Base-by-base conservation (phyloP, 768 basidiomycete genomes). In the Gymnopilus dilepis region DNA sequence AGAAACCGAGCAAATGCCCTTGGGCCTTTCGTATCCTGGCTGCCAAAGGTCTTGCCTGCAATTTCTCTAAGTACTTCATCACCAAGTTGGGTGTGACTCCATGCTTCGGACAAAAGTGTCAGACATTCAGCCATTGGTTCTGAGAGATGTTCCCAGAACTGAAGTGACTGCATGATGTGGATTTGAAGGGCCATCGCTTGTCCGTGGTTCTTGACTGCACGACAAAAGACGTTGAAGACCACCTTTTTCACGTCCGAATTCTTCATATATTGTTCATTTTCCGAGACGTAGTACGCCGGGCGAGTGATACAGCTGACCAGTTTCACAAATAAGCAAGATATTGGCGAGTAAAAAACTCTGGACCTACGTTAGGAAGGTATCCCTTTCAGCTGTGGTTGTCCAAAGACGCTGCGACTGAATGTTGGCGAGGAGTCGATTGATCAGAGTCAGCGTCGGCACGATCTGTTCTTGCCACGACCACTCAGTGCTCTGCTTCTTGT, bases 41-140 rank as follows among this genome's bases (percentile, higher is more conserved):
- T 87, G 63, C 74, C 88, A 74, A 96, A 98, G 5, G 74, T 80
- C 76, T 89, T 94, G 1, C 78, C 83, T 0, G 92, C 87, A 28
- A 98, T 91, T 66, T 98, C 95, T 24, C 94, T 86, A 15, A 99
- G 79, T 47, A 99, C 82, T 67, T 98, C 95, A 67, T 98, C 97
- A 0, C 91, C 92, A 5, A 98, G 82, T 70, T 96, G 94, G 1
- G 87, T 80, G 61, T 94, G 87, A 73, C 97, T 96, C 68, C 91
- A 98, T 57, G 97, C 91, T 59, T 88, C 89, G 7, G 90, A 85
- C 15, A 97, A 84, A 51, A 89, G 78, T 31, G 87, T 82, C 24
- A 99, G 81, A 48, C 92, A 88, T 66, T 98, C 97, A 0, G 97
- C 97, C 88, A 98, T 91, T 1, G 91, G 89, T 69, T 99, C 97